Evolutionary conservation across 2,329 filamentous ascomycete species (phyloP).

Genomic region (Endothia cerciana): DNA sequence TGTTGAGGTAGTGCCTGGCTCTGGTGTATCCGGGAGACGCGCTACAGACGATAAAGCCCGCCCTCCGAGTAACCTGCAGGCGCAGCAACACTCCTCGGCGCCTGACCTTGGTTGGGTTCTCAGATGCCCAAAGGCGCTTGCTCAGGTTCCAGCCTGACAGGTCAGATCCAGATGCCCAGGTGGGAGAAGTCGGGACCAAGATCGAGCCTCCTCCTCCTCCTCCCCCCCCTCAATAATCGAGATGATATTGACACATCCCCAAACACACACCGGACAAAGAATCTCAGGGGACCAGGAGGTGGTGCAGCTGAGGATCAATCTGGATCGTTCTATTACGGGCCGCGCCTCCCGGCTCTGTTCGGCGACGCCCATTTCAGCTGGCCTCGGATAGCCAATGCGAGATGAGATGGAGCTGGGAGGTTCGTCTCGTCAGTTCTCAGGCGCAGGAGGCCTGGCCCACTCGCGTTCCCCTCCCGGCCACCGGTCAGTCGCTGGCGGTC

Average conservation of each 20-base stretch:
- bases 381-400: not conserved
- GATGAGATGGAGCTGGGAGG: not conserved
- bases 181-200: no score
- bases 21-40: not conserved
- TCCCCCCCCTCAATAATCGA: not conserved
- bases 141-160: no score
- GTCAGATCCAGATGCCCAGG: no score
- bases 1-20: no score
- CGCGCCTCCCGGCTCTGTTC: not conserved
- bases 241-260: not conserved
- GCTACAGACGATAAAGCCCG: not conserved
- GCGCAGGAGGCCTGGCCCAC: not conserved
- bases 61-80: not conserved
- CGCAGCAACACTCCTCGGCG: not conserved
- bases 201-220: not conserved
- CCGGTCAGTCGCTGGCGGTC: not conserved
- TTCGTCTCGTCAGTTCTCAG: constrained; percentile 18
- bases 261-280: constrained; percentile 17
- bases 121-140: not conserved
- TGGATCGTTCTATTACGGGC: not conserved
- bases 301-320: not conserved
- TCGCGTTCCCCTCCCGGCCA: not conserved
- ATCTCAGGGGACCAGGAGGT: not conserved
- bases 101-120: not conserved
- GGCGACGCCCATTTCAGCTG: constrained; percentile 3